phyloP scores from a whole-genome alignment of 192 early-diverging fungal species.

The Tieghemiomyces parasiticus region DNA sequence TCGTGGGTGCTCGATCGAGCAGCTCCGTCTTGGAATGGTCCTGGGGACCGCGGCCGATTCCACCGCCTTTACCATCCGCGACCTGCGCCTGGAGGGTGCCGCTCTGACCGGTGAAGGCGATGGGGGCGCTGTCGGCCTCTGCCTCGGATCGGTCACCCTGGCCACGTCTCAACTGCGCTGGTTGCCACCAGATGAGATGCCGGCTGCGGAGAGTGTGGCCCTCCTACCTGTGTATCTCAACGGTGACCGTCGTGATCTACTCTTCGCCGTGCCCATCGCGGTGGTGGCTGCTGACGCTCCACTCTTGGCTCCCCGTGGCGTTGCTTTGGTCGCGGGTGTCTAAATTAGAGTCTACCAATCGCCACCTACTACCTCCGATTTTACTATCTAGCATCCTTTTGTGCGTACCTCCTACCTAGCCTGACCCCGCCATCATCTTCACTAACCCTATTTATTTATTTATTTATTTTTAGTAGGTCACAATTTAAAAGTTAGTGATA shows the following conservation, averaged over 20 bases:
- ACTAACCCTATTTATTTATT: too few species aligned
- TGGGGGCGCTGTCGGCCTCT: conserved; percentile 16
- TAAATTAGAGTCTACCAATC: too few species aligned
- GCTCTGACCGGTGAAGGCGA: conserved; percentile 19
- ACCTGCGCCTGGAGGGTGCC: conserved; percentile 35
- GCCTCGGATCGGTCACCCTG: conserved; percentile 17
- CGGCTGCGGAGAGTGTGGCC: not conserved
- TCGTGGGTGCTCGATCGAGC: conserved; percentile 64
- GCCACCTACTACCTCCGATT: too few species aligned
- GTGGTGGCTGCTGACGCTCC: conserved; percentile 20
- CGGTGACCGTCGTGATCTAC: conserved; percentile 34
- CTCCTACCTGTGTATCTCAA: conserved; percentile 53
- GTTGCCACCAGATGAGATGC: conserved; percentile 11
- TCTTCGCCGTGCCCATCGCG: conserved; percentile 35
- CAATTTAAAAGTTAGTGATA: too few species aligned
- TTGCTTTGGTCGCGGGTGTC: conserved; percentile 30
- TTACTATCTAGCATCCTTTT: too few species aligned
- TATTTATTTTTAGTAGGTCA: too few species aligned
- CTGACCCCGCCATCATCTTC: too few species aligned
- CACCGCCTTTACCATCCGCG: conserved; percentile 17
- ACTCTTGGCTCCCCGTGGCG: conserved; percentile 34
- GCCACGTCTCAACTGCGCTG: conserved; percentile 24
- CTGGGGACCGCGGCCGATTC: conserved; percentile 14
- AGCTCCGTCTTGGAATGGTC: conserved; percentile 43
- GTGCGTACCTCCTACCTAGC: too few species aligned